Evolutionary conservation across 2,329 filamentous ascomycete genomes (phyloP).

Genomic region (Hawksworthiomyces lignivorus): DNA sequence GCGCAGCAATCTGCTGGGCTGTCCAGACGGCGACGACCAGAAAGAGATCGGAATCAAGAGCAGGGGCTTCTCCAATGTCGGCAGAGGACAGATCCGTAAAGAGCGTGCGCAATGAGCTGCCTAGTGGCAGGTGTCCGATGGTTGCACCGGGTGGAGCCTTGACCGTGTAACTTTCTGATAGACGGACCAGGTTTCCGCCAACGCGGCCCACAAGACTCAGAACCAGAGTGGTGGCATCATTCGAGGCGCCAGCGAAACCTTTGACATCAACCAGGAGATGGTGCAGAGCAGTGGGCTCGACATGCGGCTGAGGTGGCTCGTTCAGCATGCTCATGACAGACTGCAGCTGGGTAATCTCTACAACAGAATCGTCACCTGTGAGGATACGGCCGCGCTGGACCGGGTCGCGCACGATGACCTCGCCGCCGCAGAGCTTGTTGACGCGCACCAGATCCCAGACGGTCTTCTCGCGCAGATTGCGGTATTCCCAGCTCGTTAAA

Average conservation of each 20-base stretch:
- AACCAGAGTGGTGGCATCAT: conserved; percentile 67
- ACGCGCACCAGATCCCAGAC: conserved; percentile 93
- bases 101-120: conserved; percentile 69
- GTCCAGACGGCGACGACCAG: conserved; percentile 75
- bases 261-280: conserved; percentile 80
- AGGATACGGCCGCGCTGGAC: conserved; percentile 74
- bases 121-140: conserved; percentile 56
- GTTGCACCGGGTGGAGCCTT: conserved; percentile 68
- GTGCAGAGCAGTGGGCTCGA: conserved; percentile 66
- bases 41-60: conserved; percentile 66
- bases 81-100: conserved; percentile 78
- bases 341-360: conserved; percentile 84
- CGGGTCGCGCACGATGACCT: conserved; percentile 91
- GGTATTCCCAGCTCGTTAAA: conserved; percentile 76
- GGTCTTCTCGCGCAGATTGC: conserved; percentile 73
- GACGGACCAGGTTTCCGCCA: conserved; percentile 52
- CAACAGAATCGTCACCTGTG: conserved; percentile 86
- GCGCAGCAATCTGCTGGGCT: conserved; percentile 38
- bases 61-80: conserved; percentile 57
- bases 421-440: conserved; percentile 88
- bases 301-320: conserved; percentile 60
- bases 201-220: conserved; percentile 71
- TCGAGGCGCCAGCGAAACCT: conserved; percentile 67
- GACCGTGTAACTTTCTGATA: conserved; percentile 79
- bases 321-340: conserved; percentile 93